Percentiles rank a stretch among this genome's conserved stretches.
phyloP scores from a whole-genome alignment of 2,329 filamentous ascomycete genomes.

The Hypoxylon sp. region DNA sequence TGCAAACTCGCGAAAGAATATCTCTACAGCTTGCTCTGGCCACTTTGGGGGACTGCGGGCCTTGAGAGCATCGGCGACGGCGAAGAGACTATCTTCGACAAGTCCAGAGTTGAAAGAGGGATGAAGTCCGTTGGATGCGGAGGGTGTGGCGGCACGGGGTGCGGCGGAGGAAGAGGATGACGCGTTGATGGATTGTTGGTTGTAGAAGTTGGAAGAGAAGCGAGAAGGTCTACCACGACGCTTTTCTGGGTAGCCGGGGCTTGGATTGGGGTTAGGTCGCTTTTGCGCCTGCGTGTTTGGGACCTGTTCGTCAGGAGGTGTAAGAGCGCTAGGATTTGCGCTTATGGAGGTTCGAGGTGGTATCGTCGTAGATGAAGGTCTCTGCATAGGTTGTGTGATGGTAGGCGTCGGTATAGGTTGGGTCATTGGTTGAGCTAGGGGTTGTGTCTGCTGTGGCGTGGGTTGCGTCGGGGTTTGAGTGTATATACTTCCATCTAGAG shows the following conservation, averaged over 20 bases:
- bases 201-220: conserved; percentile 46
- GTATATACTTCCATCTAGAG: conserved; percentile 38
- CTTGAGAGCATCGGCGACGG: conserved; percentile 54
- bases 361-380: conserved; percentile 48
- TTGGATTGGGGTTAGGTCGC: conserved; percentile 39
- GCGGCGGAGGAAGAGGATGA: conserved; percentile 20
- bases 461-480: conserved; percentile 37
- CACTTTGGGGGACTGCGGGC: conserved; percentile 55
- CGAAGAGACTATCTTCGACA: conserved; percentile 50
- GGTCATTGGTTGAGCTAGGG: conserved; percentile 27
- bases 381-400: conserved; percentile 41
- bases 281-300: conserved; percentile 53
- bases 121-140: conserved; percentile 34
- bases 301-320: conserved; percentile 62
- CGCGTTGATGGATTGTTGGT: conserved; percentile 41
- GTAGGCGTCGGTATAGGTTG: conserved; percentile 38
- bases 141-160: conserved; percentile 18
- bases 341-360: conserved; percentile 52
- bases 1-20: conserved; percentile 66
- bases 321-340: conserved; percentile 56
- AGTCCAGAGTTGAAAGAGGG: conserved; percentile 36
- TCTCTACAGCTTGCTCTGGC: conserved; percentile 66
- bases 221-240: conserved; percentile 47
- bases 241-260: conserved; percentile 37
- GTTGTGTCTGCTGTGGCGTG: conserved; percentile 31